Percentiles rank a stretch among this genome's conserved stretches.
phyloP scores from a whole-genome alignment of 208 protist species.

The Acanthamoeba triangularis region DNA sequence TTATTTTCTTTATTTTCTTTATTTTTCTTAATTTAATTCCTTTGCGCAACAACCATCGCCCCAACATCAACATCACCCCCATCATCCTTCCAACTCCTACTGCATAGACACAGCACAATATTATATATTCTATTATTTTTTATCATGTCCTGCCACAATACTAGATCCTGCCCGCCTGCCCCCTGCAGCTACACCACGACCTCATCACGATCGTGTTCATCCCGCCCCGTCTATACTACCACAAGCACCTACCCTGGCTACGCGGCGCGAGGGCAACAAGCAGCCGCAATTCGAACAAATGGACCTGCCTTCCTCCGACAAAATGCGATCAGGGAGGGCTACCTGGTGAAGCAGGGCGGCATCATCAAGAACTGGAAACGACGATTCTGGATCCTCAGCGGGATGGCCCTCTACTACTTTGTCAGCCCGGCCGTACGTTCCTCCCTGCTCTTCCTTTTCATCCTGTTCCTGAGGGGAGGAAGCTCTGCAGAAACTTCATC shows the following conservation, averaged over 20 bases:
- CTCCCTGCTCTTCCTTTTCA: background rate
- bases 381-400: constrained; percentile 19
- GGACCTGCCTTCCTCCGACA: background rate
- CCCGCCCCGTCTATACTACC: background rate
- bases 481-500: background rate
- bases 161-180: background rate
- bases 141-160: background rate
- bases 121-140: too few species aligned
- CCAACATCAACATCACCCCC: too few species aligned
- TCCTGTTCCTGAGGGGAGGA: background rate
- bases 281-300: background rate
- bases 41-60: too few species aligned
- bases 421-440: background rate
- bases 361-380: constrained; percentile 58
- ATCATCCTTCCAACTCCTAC: too few species aligned
- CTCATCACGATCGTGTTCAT: background rate
- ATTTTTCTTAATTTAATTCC: background rate
- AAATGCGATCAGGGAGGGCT: constrained; percentile 26
- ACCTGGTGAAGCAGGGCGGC: constrained; percentile 48
- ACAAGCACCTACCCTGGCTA: constrained; percentile 6
- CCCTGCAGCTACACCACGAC: background rate
- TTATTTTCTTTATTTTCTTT: background rate
- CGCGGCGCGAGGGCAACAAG: background rate
- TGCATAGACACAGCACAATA: too few species aligned
- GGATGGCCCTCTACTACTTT: constrained; percentile 31